Conservation (phyloP, 2,329 filamentous ascomycete genomes). For the Chrysoporthe puriensis region DNA sequence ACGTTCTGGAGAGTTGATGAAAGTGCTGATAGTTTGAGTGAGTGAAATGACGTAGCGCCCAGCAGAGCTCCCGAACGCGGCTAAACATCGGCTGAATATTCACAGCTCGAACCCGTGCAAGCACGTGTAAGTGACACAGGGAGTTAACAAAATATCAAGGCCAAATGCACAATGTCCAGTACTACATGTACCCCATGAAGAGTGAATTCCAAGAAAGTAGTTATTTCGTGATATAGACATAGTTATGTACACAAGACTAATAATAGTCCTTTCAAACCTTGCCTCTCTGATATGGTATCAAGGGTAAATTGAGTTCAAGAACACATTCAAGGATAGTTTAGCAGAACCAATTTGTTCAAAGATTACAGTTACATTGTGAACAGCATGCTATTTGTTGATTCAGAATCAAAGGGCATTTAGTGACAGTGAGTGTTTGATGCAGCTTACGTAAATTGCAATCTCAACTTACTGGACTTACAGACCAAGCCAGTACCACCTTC, state of each 20-base stretch:
- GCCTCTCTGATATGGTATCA: not conserved
- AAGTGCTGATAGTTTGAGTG: not conserved
- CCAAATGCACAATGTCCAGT: not conserved
- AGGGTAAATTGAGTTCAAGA: not conserved
- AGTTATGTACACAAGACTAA: not conserved
- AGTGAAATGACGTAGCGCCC: constrained; percentile 6
- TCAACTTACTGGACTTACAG: not conserved
- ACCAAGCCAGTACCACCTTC: not conserved
- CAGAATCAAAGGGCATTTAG: not conserved
- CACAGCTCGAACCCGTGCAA: not conserved
- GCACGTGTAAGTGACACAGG: not conserved
- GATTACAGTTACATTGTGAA: not conserved
- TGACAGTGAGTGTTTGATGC: too few relatives aligned
- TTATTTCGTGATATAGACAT: not conserved
- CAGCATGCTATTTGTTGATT: not conserved
- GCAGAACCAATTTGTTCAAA: not conserved
- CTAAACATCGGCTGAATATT: not conserved
- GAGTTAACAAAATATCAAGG: not conserved
- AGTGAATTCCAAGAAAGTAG: too few relatives aligned
- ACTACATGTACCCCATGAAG: not conserved
- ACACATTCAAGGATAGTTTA: not conserved
- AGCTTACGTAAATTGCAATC: not conserved
- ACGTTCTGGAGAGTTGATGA: not conserved
- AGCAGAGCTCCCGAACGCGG: not conserved
- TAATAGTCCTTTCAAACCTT: not conserved